Conservation (phyloP, 345 rosid genomes). For the Anastatica hierochuntica region DNA sequence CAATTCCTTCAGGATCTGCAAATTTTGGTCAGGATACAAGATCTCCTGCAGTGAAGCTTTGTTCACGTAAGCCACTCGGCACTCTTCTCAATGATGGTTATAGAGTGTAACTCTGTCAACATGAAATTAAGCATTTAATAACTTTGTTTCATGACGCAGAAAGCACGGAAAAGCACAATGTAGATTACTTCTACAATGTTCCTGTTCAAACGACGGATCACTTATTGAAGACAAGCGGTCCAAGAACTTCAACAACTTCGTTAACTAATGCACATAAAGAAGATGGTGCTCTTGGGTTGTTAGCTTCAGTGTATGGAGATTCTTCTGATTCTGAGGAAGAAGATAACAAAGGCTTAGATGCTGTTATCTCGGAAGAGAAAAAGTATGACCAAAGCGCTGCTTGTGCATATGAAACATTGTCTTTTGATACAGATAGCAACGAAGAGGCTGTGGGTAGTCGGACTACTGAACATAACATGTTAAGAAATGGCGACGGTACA, state of each 20-base stretch:
- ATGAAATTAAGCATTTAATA: background rate
- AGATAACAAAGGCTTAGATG: slow-evolving; percentile 21
- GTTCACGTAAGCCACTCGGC: slow-evolving; percentile 36
- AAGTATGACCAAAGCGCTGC: slow-evolving; percentile 18
- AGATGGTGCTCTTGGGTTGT: slow-evolving; percentile 60
- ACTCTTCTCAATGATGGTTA: background rate
- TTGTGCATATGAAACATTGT: slow-evolving; percentile 23
- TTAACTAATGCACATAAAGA: slow-evolving; percentile 21
- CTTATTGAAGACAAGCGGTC: slow-evolving; percentile 23
- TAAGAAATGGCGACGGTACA: no score
- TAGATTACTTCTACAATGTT: slow-evolving; percentile 13
- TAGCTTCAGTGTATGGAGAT: slow-evolving; percentile 76
- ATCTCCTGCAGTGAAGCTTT: slow-evolving; percentile 14
- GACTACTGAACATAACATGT: no score
- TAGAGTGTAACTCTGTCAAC: background rate
- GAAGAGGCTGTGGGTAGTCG: slow-evolving; percentile 27
- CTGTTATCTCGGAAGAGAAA: slow-evolving; percentile 25
- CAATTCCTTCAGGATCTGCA: slow-evolving; percentile 44
- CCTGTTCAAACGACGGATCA: background rate
- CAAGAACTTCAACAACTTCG: slow-evolving; percentile 27
- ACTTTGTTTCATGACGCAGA: slow-evolving; percentile 34
- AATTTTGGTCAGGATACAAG: slow-evolving; percentile 23
- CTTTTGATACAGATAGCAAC: slow-evolving; percentile 20
- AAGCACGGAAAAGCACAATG: slow-evolving; percentile 24
- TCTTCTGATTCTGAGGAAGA: slow-evolving; percentile 94